Evolutionary conservation across 2,329 filamentous ascomycete genomes (phyloP), one percentile per base, ranked within the genome.

Genomic region (Fusarium continuum): DNA sequence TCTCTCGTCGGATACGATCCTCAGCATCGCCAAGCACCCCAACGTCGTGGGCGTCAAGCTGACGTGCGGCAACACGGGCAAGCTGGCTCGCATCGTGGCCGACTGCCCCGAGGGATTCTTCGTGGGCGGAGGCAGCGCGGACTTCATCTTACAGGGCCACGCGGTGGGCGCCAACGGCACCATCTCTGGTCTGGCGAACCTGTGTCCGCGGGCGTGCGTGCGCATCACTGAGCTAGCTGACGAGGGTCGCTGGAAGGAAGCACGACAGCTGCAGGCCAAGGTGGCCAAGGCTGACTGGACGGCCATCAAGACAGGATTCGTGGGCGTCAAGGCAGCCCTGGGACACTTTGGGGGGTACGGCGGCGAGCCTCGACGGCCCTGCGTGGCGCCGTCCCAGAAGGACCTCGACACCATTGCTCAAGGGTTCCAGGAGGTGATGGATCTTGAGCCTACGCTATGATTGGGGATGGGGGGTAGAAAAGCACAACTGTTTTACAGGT

Each of bases 21-120:
- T 84, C 48, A 76, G 80, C 58, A 78, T 89, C 29, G 79, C 85
- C 11, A 62, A 78, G 80, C 67, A 79, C 57, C 77, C 82, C 46
- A 89, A 88, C 70, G 84, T 90, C 48, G 82, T 86, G 38, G 87
- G 87, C 34, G 85, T 85, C 70, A 89, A 90, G 74, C 77, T 89
- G 45, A 88, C 86, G 8, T 88, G 85, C 65, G 87, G 86, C 13
- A 89, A 89, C 74, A 88, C 85, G 35, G 86, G 86, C 34, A 89
- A 89, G 72, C 79, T 88, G 35, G 78, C 79, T 19, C 74, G 75
- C 73, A 79, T 80, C 68, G 85, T 73, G 56, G 73, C 85, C 52
- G 82, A 75, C 25, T 72, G 70, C 38, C 72, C 71, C 2, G 64
- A 67, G 26, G 68, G 69, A 10, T 71, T 71, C 51, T 78, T 78